Base-by-base conservation (phyloP, 2,329 filamentous ascomycete genomes). In the Penicillium sumatraense region DNA sequence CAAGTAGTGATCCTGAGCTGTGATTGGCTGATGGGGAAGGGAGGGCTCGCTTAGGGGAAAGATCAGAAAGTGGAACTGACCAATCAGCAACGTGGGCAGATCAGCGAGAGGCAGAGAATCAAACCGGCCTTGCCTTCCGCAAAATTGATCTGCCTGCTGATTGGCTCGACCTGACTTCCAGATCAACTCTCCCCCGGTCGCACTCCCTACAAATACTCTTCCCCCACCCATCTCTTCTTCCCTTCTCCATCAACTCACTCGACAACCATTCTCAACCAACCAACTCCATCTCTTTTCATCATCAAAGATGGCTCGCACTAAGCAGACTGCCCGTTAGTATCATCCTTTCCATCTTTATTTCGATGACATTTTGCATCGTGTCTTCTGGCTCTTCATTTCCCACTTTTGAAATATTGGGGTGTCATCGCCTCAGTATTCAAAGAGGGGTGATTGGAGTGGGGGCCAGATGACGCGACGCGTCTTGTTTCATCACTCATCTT, bases 261-360 rank as follows among this genome's bases (percentile, higher is more conserved):
- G 62, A 57, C 67, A 57, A 65, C 55, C 59, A 61, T 64, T 56
- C 49, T 61, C 55, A 58, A 64, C 66, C 52, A 59, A 66, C 60
- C 54, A 65, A 63, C 49, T 65, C 63, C 60, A 68, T 70, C 66
- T 59, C 65, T 61, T 49, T 56, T 58, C 59, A 66, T 67, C 63
- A 62, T 27, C 14, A 14, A 27, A 44, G 52, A 81, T 81, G 78
- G 78, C 78, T 71, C 73, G 78, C 69, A 81, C 78, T 58, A 81
- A 81, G 78, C 78, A 81, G 72, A 81, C 78, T 72, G 78, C 78
- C 68, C 78, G 78, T 79, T 75, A 77, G 78, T 79, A 31, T 31
- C 35, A 51, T 49, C 21, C 24, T 48, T 14, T 42, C 1, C 11
- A 21, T 21, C n/a, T 13, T 59, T 54, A 26, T 4, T 57, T 50